Base-by-base conservation (phyloP, 306 rosid species). In the Inga leiocalycina region DNA sequence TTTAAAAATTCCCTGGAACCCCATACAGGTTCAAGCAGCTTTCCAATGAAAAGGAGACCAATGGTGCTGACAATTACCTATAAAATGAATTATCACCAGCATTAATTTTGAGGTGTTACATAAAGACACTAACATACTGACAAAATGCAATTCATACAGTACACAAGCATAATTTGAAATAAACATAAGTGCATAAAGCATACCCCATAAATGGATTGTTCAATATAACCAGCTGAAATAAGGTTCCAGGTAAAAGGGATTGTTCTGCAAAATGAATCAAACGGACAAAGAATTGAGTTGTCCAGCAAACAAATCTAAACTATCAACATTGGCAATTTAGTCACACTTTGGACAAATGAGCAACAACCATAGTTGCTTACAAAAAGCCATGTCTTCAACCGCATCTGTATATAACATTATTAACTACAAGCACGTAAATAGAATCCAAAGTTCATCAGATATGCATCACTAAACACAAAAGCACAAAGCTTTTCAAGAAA, bases 161-260 rank as follows among this genome's bases (percentile, higher is more conserved):
- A 32, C 20, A 71, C 34, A 66, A 39, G 84, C 70, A 75, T 9
- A 45, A 54, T 75, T 44, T 3, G 44, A 46, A 32, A 74, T 35
- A 81, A 81, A 20, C 78, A 76, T 2, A 80, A 67, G 57, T 32
- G 44, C 84, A 82, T 90, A 92, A 97, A 92, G 39, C 84, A 83
- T 92, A 95, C 99, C 93, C 96, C 99, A 76, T 85, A 83, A 46
- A 92, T 19, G 76, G 98, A 83, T 80, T 89, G 99, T 85, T 95
- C 97, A 81, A 95, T 66, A 62, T 92, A 95, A 80, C 99, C 96
- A 5, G 94, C 90, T 0, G 99, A 92, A 48, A 93, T 61, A 52
- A 95, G 97, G 81, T 95, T 95, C 99, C 99, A 95, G 49, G 84
- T 94, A 83, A 95, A 95, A 77, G 99, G 99, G 77, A 95, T 91